phyloP scores from a whole-genome alignment of 495 filamentous ascomycete species.

The Jackrogersella minutella region DNA sequence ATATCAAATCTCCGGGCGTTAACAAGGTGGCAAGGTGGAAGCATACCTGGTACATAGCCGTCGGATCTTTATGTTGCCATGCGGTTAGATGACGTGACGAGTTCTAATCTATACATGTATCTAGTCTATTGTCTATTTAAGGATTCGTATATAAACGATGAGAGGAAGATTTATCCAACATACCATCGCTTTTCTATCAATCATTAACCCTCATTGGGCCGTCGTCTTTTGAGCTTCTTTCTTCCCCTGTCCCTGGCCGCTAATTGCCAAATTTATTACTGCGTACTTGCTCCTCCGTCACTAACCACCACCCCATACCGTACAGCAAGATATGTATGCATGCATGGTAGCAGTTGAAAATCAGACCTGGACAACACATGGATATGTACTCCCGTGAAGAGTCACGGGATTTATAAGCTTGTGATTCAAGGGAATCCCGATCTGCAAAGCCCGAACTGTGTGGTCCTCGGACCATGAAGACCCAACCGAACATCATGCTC shows the following conservation, averaged over 20 bases:
- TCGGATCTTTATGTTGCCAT: constrained; percentile 13
- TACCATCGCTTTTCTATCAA: not conserved
- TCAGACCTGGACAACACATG: constrained; percentile 19
- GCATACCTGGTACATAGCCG: not conserved
- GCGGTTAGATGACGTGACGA: constrained; percentile 29
- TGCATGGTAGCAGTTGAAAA: not conserved
- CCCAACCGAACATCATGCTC: constrained; percentile 6
- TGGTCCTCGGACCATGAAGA: constrained; percentile 7
- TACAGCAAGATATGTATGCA: constrained; percentile 10
- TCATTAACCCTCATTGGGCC: constrained; percentile 16
- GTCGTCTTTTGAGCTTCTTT: not conserved
- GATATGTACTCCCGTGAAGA: constrained; percentile 20
- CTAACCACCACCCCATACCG: constrained; percentile 28
- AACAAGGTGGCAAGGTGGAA: not conserved
- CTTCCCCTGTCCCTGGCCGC: constrained; percentile 5
- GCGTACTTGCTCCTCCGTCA: constrained; percentile 8
- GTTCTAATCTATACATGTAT: constrained; percentile 19
- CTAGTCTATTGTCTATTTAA: no score
- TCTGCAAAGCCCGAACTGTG: constrained; percentile 30
- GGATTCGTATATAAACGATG: no score
- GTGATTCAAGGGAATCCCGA: constrained; percentile 28
- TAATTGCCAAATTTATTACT: constrained; percentile 14
- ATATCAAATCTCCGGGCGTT: constrained; percentile 3
- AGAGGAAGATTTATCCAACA: constrained; percentile 9
- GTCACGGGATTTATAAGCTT: not conserved